Evolutionary conservation across 2,329 filamentous ascomycete species (phyloP), one percentile per base, ranked within the genome.

Genomic region (Monilinia vaccinii-corymbosi): DNA sequence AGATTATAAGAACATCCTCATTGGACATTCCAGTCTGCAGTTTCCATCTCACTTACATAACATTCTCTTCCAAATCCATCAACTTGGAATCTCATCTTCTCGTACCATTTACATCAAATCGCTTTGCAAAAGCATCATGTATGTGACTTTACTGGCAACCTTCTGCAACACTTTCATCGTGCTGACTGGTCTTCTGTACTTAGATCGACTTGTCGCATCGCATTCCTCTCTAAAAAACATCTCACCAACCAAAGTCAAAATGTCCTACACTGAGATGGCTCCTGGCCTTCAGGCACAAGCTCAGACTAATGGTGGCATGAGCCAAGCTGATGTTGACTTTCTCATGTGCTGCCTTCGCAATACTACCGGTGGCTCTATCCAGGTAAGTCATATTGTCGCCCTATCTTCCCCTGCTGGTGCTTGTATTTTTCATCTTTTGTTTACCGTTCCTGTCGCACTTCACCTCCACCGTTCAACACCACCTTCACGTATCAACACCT

Each of bases 281-380:
- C 28, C 53, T 25, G 25, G 42, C 16, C 14, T 42, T 36, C 21
- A 18, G 23, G 2, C 42, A 25, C 40, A 18, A 34, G 2, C 42
- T 34, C 40, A 45, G 14, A 6, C 42, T 16, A 34, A 34, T 2
- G 42, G 42, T 16, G 60, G 56, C 18, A 67, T 70, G 62, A 47
- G 56, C 16, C 16, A 56, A 6, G 38, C 36, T 4, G 68, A 70
- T 25, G 51, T 66, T 28, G 58, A 65, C 1, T 70, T 71, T 25
- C 50, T 71, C 6, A 57, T 71, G 7, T 58, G 58, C 7, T 69
- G 68, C 45, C 60, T 71, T 40, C 63, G 63, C 11, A 63, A 70
- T 36, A 59, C 62, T 11, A 65, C 55, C 18, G 67, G 64, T 59
- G 67, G 67, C 25, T 31, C 50, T 8, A 25, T 56, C 11, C 31